These are phyloP conservation scores for Fraxinus excelsior DNA, from an alignment of 257 asterid genomes.

Conservation along the genomic window DNA sequence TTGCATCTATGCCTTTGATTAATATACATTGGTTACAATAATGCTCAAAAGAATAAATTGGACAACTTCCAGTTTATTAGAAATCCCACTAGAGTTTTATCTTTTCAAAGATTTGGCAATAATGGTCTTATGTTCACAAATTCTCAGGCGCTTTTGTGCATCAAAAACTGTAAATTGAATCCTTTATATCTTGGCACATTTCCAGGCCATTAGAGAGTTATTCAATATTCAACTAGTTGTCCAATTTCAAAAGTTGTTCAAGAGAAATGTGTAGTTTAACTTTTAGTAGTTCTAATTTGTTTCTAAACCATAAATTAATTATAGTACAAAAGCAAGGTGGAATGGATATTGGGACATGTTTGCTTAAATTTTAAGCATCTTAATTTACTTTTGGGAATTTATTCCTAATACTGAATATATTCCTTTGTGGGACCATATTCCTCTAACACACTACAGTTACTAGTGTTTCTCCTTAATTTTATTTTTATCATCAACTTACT, in stretches of 20 bases:
- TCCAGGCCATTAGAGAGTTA: not conserved
- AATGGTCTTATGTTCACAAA: not conserved
- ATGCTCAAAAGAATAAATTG: too few species aligned
- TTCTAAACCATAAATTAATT: slow-evolving; percentile 41
- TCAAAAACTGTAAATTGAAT: not conserved
- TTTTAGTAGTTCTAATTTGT: slow-evolving; percentile 38
- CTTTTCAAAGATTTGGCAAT: slow-evolving; percentile 3
- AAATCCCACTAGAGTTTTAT: not conserved
- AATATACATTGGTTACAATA: too few species aligned
- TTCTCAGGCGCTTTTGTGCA: not conserved
- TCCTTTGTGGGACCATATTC: slow-evolving; percentile 53
- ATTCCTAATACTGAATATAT: slow-evolving; percentile 67
- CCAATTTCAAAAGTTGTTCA: slow-evolving; percentile 1
- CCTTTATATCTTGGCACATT: not conserved
- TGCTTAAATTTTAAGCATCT: slow-evolving; percentile 80
- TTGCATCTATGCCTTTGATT: too few species aligned
- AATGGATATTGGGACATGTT: slow-evolving; percentile 41
- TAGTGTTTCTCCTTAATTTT: slow-evolving; percentile 7
- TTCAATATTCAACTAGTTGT: not conserved
- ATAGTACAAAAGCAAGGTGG: slow-evolving; percentile 34
- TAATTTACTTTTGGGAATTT: slow-evolving; percentile 56
- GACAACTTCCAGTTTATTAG: too few species aligned
- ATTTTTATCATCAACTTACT: not conserved
- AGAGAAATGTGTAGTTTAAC: slow-evolving; percentile 44
- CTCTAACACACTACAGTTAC: slow-evolving; percentile 11